Evolutionary conservation across 257 asterid species (phyloP).

Genomic region (Gentiana macrophylla): DNA sequence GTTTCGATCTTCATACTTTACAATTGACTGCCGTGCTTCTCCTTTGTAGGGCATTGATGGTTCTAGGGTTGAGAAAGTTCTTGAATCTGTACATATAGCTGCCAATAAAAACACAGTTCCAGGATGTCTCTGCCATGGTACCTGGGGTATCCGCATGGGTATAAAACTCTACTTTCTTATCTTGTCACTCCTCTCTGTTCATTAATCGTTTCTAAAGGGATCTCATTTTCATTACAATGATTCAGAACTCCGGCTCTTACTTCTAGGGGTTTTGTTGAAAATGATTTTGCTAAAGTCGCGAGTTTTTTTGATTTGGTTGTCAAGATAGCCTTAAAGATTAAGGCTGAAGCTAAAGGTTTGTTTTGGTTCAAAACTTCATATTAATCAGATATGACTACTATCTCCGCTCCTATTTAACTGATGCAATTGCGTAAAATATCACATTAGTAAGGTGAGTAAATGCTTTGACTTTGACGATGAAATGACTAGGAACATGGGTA

Average conservation of each 20-base stretch:
- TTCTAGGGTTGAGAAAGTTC: constrained; percentile 87
- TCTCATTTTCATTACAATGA: constrained; percentile 8
- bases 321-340: constrained; percentile 68
- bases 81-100: constrained; percentile 91
- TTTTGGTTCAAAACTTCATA: neutral
- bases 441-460: too few relatives aligned
- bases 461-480: too few relatives aligned
- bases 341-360: constrained; percentile 74
- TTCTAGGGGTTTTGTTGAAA: constrained; percentile 75
- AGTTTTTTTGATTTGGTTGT: constrained; percentile 84
- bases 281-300: constrained; percentile 82
- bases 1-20: too few relatives aligned
- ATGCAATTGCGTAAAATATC: too few relatives aligned
- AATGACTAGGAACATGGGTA: too few relatives aligned
- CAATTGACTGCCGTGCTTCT: neutral
- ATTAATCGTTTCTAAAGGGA: neutral
- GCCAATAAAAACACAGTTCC: constrained; percentile 98
- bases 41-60: constrained; percentile 86
- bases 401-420: too few relatives aligned
- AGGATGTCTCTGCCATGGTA: constrained; percentile 98
- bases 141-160: constrained; percentile 99
- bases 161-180: constrained; percentile 5
- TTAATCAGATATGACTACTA: constrained; percentile 1
- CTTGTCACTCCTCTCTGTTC: constrained; percentile 3
- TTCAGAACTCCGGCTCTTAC: constrained; percentile 91